Base-by-base conservation (phyloP, 768 basidiomycete species). In the Rhodotorula graminis region DNA sequence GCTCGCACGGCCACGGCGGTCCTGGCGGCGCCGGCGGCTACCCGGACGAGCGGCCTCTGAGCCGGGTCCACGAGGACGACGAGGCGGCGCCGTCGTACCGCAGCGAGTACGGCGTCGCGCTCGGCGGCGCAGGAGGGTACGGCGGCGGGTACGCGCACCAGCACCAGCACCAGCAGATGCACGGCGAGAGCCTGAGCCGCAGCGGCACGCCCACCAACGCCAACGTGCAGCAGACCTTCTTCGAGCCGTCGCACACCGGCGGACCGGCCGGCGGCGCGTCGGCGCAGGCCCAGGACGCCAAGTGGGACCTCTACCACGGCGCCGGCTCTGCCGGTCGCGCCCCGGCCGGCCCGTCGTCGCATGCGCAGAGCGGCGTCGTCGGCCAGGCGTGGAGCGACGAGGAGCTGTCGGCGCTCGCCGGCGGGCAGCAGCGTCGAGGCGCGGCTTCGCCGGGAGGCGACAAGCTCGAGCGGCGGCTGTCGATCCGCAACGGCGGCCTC, bases 141-240 rank as follows among this genome's bases (percentile, higher is more conserved):
- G 59, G 59, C 27, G 27, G 52, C n/a, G 14, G 8, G 52, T 53
- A 7, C 52, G 52, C 52, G 52, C 37, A 37, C 37, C 37, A 37
- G 37, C 37, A 37, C 37, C 37, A 37, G 37, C 37, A 37, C 37
- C 37, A 37, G 37, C 37, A 37, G 37, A 18, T 18, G 44, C 44
- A 46, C 44, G 44, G 14, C 14, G 14, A 46, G 44, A 46, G 44
- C 44, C 44, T 46, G 44, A 42, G 58, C 25, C 31, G n/a, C 67
- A 76, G 44, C 21, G 79, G 78, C 31, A 77, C 76, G 40, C 75
- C 78, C 16, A 67, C 67, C 9, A 67, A 76, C 58, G 63, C 70
- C 47, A 77, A 78, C 76, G 77, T 74, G 15, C 77, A 77, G 63
- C 77, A 78, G 56, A 66, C 73, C 31, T 79, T 75, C 66, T 74